Conservation (phyloP, 1,139 yeast genomes). For the Yamadazyma atlantica region DNA sequence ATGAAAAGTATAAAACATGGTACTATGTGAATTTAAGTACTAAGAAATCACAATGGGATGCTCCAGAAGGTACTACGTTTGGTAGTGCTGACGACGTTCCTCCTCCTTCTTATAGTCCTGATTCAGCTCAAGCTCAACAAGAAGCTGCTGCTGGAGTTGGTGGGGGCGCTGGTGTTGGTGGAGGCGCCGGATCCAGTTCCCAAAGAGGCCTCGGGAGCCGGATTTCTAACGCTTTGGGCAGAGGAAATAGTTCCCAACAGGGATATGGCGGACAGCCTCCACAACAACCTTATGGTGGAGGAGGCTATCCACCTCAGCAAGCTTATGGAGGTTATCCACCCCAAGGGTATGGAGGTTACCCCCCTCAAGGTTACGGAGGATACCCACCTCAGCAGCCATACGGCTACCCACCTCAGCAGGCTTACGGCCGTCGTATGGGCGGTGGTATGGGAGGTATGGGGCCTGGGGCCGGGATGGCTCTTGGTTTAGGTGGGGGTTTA, state of each 20-base stretch:
- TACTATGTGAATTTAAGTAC: slow-evolving; percentile 71
- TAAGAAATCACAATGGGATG: slow-evolving; percentile 90
- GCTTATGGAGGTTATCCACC: slow-evolving; percentile 22
- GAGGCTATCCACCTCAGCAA: slow-evolving; percentile 16
- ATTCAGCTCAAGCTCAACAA: slow-evolving; percentile 1
- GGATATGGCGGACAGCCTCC: slow-evolving; percentile 23
- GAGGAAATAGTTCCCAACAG: slow-evolving; percentile 12
- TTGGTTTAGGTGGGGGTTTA: slow-evolving; percentile 82
- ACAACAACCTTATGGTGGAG: slow-evolving; percentile 12
- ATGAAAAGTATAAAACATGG: slow-evolving; percentile 75
- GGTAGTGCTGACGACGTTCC: slow-evolving; percentile 28
- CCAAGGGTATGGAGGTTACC: slow-evolving; percentile 21
- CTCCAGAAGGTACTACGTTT: slow-evolving; percentile 63
- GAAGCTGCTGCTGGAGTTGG: slow-evolving; percentile 1
- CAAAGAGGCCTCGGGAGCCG: slow-evolving; percentile 1
- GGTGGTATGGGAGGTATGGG: slow-evolving; percentile 36
- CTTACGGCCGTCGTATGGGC: slow-evolving; percentile 18
- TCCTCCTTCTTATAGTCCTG: slow-evolving; percentile 37
- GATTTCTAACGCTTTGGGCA: slow-evolving; percentile 1
- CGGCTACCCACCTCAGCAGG: slow-evolving; percentile 13
- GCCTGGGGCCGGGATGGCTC: slow-evolving; percentile 29
- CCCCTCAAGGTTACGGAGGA: slow-evolving; percentile 17
- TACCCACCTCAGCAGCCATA: slow-evolving; percentile 22
- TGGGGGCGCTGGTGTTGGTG: background rate
- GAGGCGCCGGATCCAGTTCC: slow-evolving; percentile 1